Evolutionary conservation across 352 stramenopile species (phyloP), one percentile per base, ranked within the genome.

Genomic region (Peronosclerospora sorghi): DNA sequence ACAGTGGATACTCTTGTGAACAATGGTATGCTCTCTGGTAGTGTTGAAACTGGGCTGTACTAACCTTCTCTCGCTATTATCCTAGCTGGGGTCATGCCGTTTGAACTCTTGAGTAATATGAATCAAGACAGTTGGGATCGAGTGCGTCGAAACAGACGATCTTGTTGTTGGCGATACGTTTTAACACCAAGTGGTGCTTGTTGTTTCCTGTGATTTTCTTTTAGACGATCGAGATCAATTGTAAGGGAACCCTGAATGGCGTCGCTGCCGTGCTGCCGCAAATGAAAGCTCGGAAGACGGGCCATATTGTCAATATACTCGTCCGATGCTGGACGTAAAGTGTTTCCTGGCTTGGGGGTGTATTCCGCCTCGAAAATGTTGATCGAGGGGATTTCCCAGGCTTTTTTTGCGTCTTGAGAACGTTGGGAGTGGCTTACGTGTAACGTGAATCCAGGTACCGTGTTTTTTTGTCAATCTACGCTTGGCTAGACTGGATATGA

Each of bases 341-440:
- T 83, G 12, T 95, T 95, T 45, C 52, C 72, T 23, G 81, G 70
- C n/a, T 53, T 95, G 18, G 84, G 78, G 7, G 73, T 94, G 23
- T 95, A 95, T 55, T 94, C 76, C 32, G 84, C 75, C 32, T 93
- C 83, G 21, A 96, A 97, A 55, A 86, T 86, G 55, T 96, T 97
- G 39, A 62, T 96, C n/a, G 86, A 97, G 54, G 82, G 72, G 23
- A 64, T 97, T 1, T 90, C 68, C 8, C 74, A 96, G 62, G 62
- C 69, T 8, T n/a, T 15, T 45, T 10, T 59, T 95, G 35, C 74
- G 85, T 23, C 62, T 88, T 19, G 86, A 96, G 58, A 78, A 92
- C 45, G 53, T 91, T 24, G 83, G 74, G 40, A 90, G 77, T 21
- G 85, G 83, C 2, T 53, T 97, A 13, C 78, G 73, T 9, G 75